Evolutionary conservation across 441 rosid species (phyloP).

Genomic region (Populus hybrid): DNA sequence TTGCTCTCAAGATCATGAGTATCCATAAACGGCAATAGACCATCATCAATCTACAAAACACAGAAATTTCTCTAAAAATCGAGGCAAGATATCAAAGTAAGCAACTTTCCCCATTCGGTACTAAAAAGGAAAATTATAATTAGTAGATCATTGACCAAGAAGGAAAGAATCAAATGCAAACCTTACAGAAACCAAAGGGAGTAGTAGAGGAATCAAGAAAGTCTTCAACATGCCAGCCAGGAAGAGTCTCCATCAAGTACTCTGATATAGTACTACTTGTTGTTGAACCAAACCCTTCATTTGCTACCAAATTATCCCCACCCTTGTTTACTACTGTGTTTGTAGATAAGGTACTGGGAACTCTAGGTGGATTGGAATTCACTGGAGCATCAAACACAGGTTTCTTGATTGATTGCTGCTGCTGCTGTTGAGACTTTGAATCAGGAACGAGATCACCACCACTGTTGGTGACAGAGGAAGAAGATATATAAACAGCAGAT

Average conservation of each 20-base stretch:
- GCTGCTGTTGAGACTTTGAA: constrained; percentile 23
- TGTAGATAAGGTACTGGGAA: constrained; percentile 8
- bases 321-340: constrained; percentile 16
- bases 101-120: constrained; percentile 13
- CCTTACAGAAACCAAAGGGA: constrained; percentile 66
- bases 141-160: not conserved
- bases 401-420: constrained; percentile 26
- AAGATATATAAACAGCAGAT: constrained; percentile 31
- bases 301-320: constrained; percentile 12
- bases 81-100: not conserved
- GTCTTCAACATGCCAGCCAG: constrained; percentile 89
- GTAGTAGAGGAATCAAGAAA: constrained; percentile 60
- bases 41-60: constrained; percentile 45
- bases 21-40: constrained; percentile 37
- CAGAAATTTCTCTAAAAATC: constrained; percentile 6
- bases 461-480: constrained; percentile 26
- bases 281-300: constrained; percentile 29
- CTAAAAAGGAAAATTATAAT: not conserved
- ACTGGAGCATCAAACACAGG: constrained; percentile 20
- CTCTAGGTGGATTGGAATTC: constrained; percentile 25
- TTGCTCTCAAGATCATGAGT: constrained; percentile 33
- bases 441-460: constrained; percentile 27
- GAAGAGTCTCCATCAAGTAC: constrained; percentile 71
- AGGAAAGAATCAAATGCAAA: constrained; percentile 21
- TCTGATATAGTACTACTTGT: constrained; percentile 73